Evolutionary conservation across 371 early-diverging fungal species (phyloP).

Genomic region (Lichtheimia ornata): DNA sequence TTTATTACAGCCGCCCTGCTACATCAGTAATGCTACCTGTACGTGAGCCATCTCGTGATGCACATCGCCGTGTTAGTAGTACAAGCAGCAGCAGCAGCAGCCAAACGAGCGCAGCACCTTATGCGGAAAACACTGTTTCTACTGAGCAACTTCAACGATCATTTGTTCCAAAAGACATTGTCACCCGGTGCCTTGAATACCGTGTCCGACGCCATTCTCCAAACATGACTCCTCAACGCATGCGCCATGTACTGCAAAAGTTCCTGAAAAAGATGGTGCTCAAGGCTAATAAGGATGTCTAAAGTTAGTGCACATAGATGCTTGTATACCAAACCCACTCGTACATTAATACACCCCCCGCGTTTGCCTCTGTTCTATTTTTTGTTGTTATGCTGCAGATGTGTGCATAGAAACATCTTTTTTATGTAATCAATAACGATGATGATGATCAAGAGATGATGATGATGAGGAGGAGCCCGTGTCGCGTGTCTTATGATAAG

Average conservation of each 20-base stretch:
- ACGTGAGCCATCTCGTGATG: slow-evolving; percentile 6
- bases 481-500: no score
- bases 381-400: no score
- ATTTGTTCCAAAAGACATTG: slow-evolving; percentile 42
- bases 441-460: no score
- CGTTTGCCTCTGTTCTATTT: no score
- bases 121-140: slow-evolving; percentile 2
- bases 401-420: no score
- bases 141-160: slow-evolving; percentile 21
- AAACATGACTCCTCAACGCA: slow-evolving; percentile 46
- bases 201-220: slow-evolving; percentile 46
- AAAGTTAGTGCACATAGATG: not conserved
- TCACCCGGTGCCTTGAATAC: slow-evolving; percentile 47
- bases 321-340: not conserved
- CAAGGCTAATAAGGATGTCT: slow-evolving; percentile 34
- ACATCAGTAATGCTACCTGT: slow-evolving; percentile 41
- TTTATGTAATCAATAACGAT: no score
- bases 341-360: no score
- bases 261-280: slow-evolving; percentile 52
- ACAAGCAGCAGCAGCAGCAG: slow-evolving; percentile 4
- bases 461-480: no score
- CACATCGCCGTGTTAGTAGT: slow-evolving; percentile 10
- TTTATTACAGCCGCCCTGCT: slow-evolving; percentile 49
- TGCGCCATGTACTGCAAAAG: slow-evolving; percentile 49
- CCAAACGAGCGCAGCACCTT: not conserved